Evolutionary conservation across 768 basidiomycete genomes (phyloP).

Genomic region (Sporobolomyces phaffii): DNA sequence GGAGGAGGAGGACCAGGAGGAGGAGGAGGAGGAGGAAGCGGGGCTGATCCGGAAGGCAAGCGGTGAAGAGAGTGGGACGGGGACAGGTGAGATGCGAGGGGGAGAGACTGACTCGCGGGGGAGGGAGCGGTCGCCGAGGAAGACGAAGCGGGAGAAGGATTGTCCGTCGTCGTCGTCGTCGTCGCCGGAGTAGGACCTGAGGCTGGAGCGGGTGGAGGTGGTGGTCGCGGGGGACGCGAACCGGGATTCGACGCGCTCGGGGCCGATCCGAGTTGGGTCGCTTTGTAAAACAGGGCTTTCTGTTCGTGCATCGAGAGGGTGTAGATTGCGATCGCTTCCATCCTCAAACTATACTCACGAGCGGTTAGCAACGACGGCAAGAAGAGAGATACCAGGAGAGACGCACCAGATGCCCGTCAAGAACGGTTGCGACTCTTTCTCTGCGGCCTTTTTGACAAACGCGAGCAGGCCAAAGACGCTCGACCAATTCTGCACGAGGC

Average conservation of each 20-base stretch:
- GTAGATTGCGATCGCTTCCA: conserved; percentile 31
- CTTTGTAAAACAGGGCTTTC: conserved; percentile 23
- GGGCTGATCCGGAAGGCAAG: neutral
- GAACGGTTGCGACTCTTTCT: conserved; percentile 19
- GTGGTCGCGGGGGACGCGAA: neutral
- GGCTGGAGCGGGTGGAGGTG: neutral
- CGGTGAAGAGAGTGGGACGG: neutral
- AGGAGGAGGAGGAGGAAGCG: neutral
- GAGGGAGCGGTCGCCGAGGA: neutral
- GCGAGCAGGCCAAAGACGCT: conserved; percentile 39
- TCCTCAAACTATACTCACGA: neutral
- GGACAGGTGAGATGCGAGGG: neutral
- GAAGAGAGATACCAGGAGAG: too few relatives aligned
- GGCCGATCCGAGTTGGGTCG: conserved; percentile 12
- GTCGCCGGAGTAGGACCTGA: neutral
- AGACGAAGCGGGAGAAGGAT: neutral
- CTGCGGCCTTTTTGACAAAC: conserved; percentile 36
- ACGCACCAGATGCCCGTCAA: conserved; percentile 28
- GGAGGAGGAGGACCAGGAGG: conserved; percentile 4
- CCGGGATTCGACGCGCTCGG: neutral
- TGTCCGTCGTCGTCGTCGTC: neutral
- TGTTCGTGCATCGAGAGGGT: conserved; percentile 36
- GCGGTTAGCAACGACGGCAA: neutral
- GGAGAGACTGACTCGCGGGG: neutral
- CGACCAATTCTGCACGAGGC: conserved; percentile 35